Conservation (phyloP, 176 grass and related monocot species). For the Zea mays region DNA sequence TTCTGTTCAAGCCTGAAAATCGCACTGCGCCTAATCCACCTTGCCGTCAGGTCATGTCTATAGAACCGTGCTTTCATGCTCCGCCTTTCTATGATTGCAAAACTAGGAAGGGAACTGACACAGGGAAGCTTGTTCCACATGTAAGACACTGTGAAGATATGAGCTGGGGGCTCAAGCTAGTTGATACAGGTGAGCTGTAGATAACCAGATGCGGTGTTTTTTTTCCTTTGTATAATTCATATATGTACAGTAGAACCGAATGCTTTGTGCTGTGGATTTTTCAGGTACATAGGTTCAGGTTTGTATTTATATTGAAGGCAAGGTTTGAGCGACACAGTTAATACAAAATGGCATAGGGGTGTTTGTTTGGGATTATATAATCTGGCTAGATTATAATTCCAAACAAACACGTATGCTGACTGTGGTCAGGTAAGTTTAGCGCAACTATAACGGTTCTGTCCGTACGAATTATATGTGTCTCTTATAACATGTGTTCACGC, state of each 20-base stretch:
- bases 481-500: background rate
- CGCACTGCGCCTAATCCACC: slow-evolving; percentile 62
- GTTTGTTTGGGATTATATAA: no score
- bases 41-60: slow-evolving; percentile 69
- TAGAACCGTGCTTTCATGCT: slow-evolving; percentile 91
- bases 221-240: slow-evolving; percentile 20
- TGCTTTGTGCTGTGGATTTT: background rate
- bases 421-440: background rate
- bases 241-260: slow-evolving; percentile 38
- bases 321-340: background rate
- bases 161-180: slow-evolving; percentile 87
- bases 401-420: background rate
- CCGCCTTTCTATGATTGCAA: slow-evolving; percentile 91
- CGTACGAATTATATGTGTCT: background rate
- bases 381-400: no score
- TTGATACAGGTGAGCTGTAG: slow-evolving; percentile 58
- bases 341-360: background rate
- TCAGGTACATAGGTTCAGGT: slow-evolving; percentile 18
- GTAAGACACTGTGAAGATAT: slow-evolving; percentile 92
- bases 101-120: slow-evolving; percentile 60
- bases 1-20: slow-evolving; percentile 74
- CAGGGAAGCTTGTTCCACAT: slow-evolving; percentile 76
- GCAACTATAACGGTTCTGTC: background rate
- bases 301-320: slow-evolving; percentile 19
- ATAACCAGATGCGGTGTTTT: slow-evolving; percentile 32